Base-by-base conservation (phyloP, 345 rosid species). In the Anacardium occidentale region DNA sequence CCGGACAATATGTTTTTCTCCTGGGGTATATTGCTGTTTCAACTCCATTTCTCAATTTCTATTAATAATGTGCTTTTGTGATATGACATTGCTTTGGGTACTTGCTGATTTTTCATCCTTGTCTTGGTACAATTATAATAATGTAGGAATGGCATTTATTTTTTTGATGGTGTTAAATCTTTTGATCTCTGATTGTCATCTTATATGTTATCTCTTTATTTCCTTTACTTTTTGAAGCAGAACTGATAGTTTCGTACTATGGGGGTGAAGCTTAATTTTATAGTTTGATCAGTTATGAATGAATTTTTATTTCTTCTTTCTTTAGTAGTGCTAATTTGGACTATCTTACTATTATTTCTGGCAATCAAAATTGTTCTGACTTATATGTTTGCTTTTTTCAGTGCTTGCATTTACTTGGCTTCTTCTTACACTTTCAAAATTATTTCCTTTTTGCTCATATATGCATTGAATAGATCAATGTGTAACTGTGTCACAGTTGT, bases 1-100 rank as follows among this genome's bases (percentile, higher is more conserved):
- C 97, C 0, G 97, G 91, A 62, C 89, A 91, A 83, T 91, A 91
- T 69, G 85, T 91, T 13, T 87, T 91, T 77, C 89, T 91, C 60
- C 93, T 91, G n/a, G 97, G 97, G 96, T 91, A 87, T 52, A 71
- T 24, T 56, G 32, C 18, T 61, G 20, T 53, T 14, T 45, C 59
- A 69, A 51, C 52, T 61, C 40, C 29, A 62, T 68, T 47, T 34
- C 29, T 40, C 50, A 73, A 22, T 34, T 69, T 47, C 5, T 18
- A 15, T 47, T 48, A 22, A 11, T 15, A 26, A 56, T 45, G 25
- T 68, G 2, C 17, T 58, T 47, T 34, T 54, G 13, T 44, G 12
- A 14, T 15, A 62, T 20, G 59, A 24, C 14, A 11, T 40, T 32
- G 34, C 56, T 14, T 48, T n/a, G 24, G 24, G 26, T 29, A 22